Evolutionary conservation across 2,329 filamentous ascomycete species (phyloP), one percentile per base, ranked within the genome.

Genomic region (Blastomyces percursus): DNA sequence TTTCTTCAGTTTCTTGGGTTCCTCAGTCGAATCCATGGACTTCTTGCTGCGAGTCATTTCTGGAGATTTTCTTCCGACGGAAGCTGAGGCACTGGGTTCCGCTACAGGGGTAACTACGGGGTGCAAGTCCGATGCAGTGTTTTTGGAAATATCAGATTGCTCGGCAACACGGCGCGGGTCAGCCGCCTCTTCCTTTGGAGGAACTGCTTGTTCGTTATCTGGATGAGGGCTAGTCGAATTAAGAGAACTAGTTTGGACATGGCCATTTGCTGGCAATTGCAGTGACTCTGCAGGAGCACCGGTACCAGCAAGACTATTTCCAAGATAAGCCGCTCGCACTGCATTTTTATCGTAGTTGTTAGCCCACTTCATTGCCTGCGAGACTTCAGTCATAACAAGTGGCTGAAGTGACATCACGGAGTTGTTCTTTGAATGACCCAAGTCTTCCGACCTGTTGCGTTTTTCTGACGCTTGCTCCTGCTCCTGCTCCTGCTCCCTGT

Each of bases 341-440:
- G 87, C 81, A 70, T 94, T 87, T 76, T 94, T 95, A 76, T 97
- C 94, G 72, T 96, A 97, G 70, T 91, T 91, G 74, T 82, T 93
- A 40, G 93, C 91, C 94, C 94, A 99, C 75, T 96, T 96, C 86
- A 99, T 88, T 0, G 94, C 94, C 30, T 91, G 89, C 9, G 89
- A 94, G 21, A 92, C 93, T 73, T 96, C 94, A 61, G 82, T 91
- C 70, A 92, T 81, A 65, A 97, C 88, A 61, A 86, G 83, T 1
- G 91, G 89, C 72, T 96, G 92, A 56, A 97, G 79, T 2, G 91
- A 96, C 71, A 96, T 82, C 62, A 96, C 84, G 67, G 94, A 99
- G 74, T 87, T 92, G 2, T 91, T 96, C 81, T 95, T 96, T 54
- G 77, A 76, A 62, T 82, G 79, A 12, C 75, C 72, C 78, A 82